Evolutionary conservation across 768 basidiomycete species (phyloP), one percentile per base, ranked within the genome.

Genomic region (Chlorophyllum brunneum): DNA sequence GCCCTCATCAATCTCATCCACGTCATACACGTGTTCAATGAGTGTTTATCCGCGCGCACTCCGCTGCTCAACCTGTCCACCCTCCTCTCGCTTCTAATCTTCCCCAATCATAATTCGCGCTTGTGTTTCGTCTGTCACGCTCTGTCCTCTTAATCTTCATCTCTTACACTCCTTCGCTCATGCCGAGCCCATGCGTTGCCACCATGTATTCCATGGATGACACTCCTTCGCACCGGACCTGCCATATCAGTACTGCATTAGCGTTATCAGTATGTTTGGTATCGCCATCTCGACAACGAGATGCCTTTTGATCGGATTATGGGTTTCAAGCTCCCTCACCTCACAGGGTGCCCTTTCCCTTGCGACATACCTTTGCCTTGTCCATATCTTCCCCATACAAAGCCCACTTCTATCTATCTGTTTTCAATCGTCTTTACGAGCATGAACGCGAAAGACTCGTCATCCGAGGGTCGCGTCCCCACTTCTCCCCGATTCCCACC

Each of bases 291-390:
- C 30, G 13, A 4, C 6, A 18, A 29, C 15, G 30, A 24, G 24
- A 44, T 43, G 40, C 5, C 16, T 29, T 34, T 20, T 43, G 51
- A 52, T 52, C 39, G 51, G 37, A 31, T 39, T 49, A 11, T 18
- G 46, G 33, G 46, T 48, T 48, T 48, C 46, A 48, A 22, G 34
- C 34, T 36, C 34, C 15, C 34, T 22, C 39, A 15, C 26, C 23
- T 44, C 44, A 42, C 44, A 27, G 38, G 48, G 66, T 59, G 65
- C 62, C 63, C 59, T 15, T 23, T 36, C n/a, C 42, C 51, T 52
- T 37, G 42, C 42, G 41, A 52, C 51, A 43, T 51, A 23, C 33
- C 23, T 26, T 36, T 26, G 31, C n/a, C 7, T 41, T 23, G 33
- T 37, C 10, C 31, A 36, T 44, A 45, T 42, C 29, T 43, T 33